A percentile compares a stretch with the other conserved stretches of the same genome.
phyloP scores from a whole-genome alignment of 345 rosid species.

The Iberis pinnata region DNA sequence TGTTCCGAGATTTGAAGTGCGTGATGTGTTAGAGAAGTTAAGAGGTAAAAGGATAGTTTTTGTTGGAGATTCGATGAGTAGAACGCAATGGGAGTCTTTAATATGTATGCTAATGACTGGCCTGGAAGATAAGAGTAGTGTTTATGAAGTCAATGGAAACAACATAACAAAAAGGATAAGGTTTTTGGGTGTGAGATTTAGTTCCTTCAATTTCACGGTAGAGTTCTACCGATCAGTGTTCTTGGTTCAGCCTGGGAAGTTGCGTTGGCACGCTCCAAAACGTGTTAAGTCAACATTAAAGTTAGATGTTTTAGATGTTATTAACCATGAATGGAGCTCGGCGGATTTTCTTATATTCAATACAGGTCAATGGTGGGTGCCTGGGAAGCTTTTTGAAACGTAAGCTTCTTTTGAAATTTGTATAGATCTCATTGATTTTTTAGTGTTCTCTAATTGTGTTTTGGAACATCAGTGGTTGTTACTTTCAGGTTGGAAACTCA shows the following conservation, averaged over 20 bases:
- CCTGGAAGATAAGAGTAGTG: constrained; percentile 67
- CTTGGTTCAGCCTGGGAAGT: constrained; percentile 74
- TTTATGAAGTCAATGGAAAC: constrained; percentile 73
- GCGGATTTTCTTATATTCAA: constrained; percentile 82
- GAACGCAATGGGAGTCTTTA: constrained; percentile 89
- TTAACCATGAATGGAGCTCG: constrained; percentile 60
- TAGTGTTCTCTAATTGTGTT: constrained; percentile 21
- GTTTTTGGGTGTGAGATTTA: constrained; percentile 69
- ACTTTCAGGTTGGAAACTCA: constrained; percentile 72
- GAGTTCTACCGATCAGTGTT: constrained; percentile 89
- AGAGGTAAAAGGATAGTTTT: constrained; percentile 69
- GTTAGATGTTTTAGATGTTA: constrained; percentile 68
- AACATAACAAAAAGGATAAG: constrained; percentile 71
- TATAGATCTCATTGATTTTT: neutral
- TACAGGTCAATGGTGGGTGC: constrained; percentile 96
- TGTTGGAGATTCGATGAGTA: constrained; percentile 87
- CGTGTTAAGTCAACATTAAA: constrained; percentile 66
- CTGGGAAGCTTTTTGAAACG: constrained; percentile 86
- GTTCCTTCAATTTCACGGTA: constrained; percentile 61
- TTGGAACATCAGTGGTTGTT: constrained; percentile 64
- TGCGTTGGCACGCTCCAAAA: constrained; percentile 60
- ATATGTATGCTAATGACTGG: constrained; percentile 85
- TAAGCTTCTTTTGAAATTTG: constrained; percentile 35
- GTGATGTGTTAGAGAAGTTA: constrained; percentile 42
- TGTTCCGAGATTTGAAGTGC: constrained; percentile 51